Conservation (phyloP, 805 yeast species). For the Teunomyces cretensis region DNA sequence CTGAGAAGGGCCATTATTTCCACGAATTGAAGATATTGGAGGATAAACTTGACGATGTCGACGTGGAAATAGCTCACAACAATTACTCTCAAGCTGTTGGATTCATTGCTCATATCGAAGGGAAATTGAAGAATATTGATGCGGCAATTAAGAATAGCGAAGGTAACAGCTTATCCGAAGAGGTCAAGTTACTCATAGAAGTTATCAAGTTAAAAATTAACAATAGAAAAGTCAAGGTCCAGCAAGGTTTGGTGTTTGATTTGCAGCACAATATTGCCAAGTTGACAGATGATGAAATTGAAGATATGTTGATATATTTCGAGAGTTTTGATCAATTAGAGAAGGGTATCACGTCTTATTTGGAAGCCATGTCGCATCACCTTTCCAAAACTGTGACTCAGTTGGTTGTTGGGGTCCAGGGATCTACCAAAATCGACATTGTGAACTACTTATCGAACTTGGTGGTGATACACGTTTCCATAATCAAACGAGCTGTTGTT, state of each 20-base stretch:
- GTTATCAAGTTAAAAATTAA: conserved; percentile 42
- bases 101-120: conserved; percentile 36
- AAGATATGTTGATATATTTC: conserved; percentile 35
- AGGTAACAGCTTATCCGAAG: conserved; percentile 18
- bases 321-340: conserved; percentile 35
- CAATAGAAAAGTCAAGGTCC: conserved; percentile 36
- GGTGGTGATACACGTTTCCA: conserved; percentile 38
- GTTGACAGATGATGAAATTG: conserved; percentile 29
- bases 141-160: conserved; percentile 16
- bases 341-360: conserved; percentile 34
- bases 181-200: conserved; percentile 33
- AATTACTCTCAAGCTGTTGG: conserved; percentile 49
- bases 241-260: conserved; percentile 37
- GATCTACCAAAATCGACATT: conserved; percentile 43
- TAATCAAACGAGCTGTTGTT: conserved; percentile 48
- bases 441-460: conserved; percentile 40
- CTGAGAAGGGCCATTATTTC: conserved; percentile 33
- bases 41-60: conserved; percentile 66
- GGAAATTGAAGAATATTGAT: conserved; percentile 29
- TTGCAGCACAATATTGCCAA: conserved; percentile 32
- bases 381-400: conserved; percentile 31
- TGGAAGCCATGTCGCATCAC: conserved; percentile 34
- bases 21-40: conserved; percentile 54
- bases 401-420: conserved; percentile 39
- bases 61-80: conserved; percentile 62